Evolutionary conservation across 257 asterid species (phyloP).

Genomic region (Solanum ossicruentum): DNA sequence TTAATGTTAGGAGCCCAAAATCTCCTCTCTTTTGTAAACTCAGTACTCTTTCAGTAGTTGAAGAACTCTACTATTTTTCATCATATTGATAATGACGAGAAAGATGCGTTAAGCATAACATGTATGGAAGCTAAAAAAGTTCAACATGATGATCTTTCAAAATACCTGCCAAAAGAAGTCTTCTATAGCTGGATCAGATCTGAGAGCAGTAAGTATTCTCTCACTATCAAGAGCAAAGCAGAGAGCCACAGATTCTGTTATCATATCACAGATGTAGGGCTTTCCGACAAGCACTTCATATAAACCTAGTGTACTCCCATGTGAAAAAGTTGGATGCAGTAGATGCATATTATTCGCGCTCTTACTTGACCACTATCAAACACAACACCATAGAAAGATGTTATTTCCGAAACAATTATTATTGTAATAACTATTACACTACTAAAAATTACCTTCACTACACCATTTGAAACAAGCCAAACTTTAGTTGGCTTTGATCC

Average conservation of each 20-base stretch:
- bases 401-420: not conserved
- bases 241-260: conserved; percentile 71
- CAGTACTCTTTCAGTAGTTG: not conserved
- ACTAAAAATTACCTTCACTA: conserved; percentile 57
- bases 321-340: conserved; percentile 71
- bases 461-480: conserved; percentile 86
- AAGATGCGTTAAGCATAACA: not conserved
- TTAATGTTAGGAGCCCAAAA: not conserved
- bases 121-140: not conserved
- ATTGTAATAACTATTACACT: not conserved
- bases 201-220: conserved; percentile 46
- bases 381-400: not conserved
- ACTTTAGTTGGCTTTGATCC: conserved; percentile 61
- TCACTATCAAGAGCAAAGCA: conserved; percentile 74
- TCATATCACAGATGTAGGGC: conserved; percentile 66
- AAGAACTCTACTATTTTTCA: not conserved
- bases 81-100: not conserved
- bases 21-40: not conserved
- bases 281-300: conserved; percentile 88
- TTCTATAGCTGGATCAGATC: conserved; percentile 78
- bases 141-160: not conserved
- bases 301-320: conserved; percentile 91
- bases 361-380: conserved; percentile 64
- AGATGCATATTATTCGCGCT: conserved; percentile 24
- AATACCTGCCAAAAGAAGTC: conserved; percentile 93